phyloP scores from a whole-genome alignment of 2,329 filamentous ascomycete genomes.

The Xylariaceae sp. region DNA sequence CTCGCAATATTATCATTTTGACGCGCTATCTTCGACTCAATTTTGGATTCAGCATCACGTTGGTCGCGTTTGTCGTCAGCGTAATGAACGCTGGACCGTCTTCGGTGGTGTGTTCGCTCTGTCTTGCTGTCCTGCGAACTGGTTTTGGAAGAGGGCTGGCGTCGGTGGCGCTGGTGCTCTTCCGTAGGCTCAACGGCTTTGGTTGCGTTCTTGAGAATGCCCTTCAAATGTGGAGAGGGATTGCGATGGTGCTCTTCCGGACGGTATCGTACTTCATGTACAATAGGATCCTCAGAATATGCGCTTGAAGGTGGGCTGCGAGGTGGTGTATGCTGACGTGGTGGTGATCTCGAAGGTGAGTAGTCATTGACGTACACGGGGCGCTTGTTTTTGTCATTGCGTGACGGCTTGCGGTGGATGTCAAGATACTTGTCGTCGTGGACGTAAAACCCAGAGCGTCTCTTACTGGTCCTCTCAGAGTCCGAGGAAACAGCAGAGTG shows the following conservation, averaged over 20 bases:
- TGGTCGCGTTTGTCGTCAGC: constrained; percentile 27
- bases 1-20: constrained; percentile 39
- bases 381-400: constrained; percentile 31
- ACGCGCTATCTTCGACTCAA: constrained; percentile 33
- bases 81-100: constrained; percentile 17
- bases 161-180: constrained; percentile 29
- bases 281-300: constrained; percentile 11
- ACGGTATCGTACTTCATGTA: constrained; percentile 15
- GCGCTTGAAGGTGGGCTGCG: constrained; percentile 39
- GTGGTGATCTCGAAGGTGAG: constrained; percentile 42
- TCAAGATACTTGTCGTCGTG: constrained; percentile 20
- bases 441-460: constrained; percentile 33
- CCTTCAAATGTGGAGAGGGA: constrained; percentile 14
- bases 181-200: constrained; percentile 36
- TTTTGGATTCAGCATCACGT: constrained; percentile 21
- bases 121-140: constrained; percentile 23
- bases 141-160: constrained; percentile 23
- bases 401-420: no score
- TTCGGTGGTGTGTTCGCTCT: constrained; percentile 24
- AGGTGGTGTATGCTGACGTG: constrained; percentile 30
- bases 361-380: constrained; percentile 41
- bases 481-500: constrained; percentile 26
- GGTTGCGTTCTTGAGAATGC: constrained; percentile 5
- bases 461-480: constrained; percentile 26
- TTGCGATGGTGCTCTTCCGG: constrained; percentile 18